These are phyloP conservation scores for Cyclotella atomus DNA, from an alignment of 108 stramenopile genomes.

Conservation along the genomic window DNA sequence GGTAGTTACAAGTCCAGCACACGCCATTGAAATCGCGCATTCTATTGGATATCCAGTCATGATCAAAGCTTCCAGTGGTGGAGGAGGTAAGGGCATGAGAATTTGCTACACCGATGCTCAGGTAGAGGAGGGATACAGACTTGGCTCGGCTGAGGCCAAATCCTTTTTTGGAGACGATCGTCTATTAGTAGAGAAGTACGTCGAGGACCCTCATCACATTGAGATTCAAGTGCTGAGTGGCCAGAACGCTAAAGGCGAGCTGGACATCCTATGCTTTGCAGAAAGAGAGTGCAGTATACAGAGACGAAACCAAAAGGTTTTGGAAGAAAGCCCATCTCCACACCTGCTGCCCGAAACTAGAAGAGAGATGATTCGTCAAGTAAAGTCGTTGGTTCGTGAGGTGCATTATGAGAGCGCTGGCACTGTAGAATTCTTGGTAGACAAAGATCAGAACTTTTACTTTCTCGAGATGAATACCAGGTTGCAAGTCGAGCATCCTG, in stretches of 20 bases:
- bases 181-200: constrained; percentile 96
- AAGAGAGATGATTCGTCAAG: constrained; percentile 88
- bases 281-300: constrained; percentile 98
- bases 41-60: constrained; percentile 98
- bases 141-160: constrained; percentile 87
- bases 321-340: constrained; percentile 93
- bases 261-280: constrained; percentile 80
- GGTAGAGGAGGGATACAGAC: constrained; percentile 76
- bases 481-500: constrained; percentile 97
- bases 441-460: constrained; percentile 91
- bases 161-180: constrained; percentile 93
- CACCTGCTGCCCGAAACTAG: constrained; percentile 78
- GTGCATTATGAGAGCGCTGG: constrained; percentile 93
- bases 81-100: constrained; percentile 99
- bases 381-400: constrained; percentile 72
- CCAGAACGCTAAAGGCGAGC: constrained; percentile 48
- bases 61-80: constrained; percentile 97
- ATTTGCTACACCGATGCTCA: constrained; percentile 87
- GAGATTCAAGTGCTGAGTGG: constrained; percentile 97
- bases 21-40: constrained; percentile 76
- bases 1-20: constrained; percentile 26
- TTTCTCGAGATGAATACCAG: constrained; percentile 99
- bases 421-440: constrained; percentile 97
- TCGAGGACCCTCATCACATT: constrained; percentile 96
- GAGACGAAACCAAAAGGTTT: constrained; percentile 98